Base-by-base conservation (phyloP, 495 filamentous ascomycete species). In the Astrothelium subdiscretum region DNA sequence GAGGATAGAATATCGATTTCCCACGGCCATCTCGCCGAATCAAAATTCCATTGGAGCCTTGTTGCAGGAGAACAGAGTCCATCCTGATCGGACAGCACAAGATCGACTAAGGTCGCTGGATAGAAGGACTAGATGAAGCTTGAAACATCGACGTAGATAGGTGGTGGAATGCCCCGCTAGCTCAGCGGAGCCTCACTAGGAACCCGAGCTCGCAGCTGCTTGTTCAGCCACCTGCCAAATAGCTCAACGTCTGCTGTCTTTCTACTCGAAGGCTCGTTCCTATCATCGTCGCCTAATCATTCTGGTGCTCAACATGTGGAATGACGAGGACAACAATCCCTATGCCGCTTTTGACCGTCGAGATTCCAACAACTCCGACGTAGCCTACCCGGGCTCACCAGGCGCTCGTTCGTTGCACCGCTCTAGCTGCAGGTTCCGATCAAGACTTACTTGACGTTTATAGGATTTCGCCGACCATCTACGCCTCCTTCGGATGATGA, bases 321-420 rank as follows among this genome's bases (percentile, higher is more conserved):
- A 95, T 80, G 91, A 95, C 78, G 91, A 96, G 75, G 86, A 89
- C 71, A 96, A 96, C 75, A 96, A 96, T 68, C 91, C 91, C 11
- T 96, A 96, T 71, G 90, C 89, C 66, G 89, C 88, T 73, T 94
- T 92, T 77, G 88, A 91, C 72, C 86, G 88, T 66, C 83, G 85
- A 63, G 87, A 94, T 71, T 87, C 89, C 54, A 83, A 83, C 69
- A 76, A 85, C n/a, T 89, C 88, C 13, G 85, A 87, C 31, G 83
- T 84, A 12, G 78, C 84, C 31, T 83, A 87, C 67, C 84, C 86
- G 22, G 80, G 80, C 65, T 87, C 86, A 12, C 84, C 83, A 71
- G 68, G 77, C 66, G 68, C 60, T 59, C 61, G 63, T 82, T 81
- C 13, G 64, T 68, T 26, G 8, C 18, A 18, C 59, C 1, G 6